Conservation (phyloP, 768 basidiomycete species). For the Trametes coccinea region DNA sequence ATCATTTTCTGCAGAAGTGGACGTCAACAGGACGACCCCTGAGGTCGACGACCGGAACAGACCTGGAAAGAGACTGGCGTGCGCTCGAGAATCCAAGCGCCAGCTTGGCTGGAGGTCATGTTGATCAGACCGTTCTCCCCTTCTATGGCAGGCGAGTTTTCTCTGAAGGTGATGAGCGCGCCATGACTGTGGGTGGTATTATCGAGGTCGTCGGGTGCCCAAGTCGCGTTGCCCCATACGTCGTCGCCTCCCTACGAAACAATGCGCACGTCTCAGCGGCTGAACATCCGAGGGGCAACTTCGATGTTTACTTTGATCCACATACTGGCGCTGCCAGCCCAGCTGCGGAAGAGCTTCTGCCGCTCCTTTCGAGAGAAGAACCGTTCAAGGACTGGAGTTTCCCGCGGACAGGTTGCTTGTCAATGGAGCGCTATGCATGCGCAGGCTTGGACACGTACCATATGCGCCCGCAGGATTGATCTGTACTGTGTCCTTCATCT, state of each 20-base stretch:
- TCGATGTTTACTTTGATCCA: constrained; percentile 74
- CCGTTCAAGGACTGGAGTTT: constrained; percentile 65
- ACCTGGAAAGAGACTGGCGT: constrained; percentile 85
- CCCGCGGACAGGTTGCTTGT: too few species aligned
- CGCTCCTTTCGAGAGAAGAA: constrained; percentile 93
- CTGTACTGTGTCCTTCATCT: constrained; percentile 93
- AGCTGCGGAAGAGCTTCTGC: constrained; percentile 86
- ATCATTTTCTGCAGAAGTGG: constrained; percentile 66
- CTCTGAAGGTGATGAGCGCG: constrained; percentile 79
- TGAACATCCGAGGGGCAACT: not conserved
- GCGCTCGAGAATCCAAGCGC: constrained; percentile 77
- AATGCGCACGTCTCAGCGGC: not conserved
- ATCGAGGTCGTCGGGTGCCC: constrained; percentile 77
- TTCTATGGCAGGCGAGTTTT: constrained; percentile 20
- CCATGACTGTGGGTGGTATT: constrained; percentile 68
- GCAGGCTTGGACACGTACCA: constrained; percentile 40
- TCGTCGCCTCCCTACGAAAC: constrained; percentile 67
- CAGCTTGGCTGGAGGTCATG: constrained; percentile 77
- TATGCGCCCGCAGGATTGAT: constrained; percentile 81
- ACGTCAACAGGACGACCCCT: not conserved
- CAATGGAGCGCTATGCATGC: too few species aligned
- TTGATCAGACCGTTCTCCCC: constrained; percentile 43
- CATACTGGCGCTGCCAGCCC: constrained; percentile 93
- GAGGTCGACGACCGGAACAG: not conserved
- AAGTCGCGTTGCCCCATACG: constrained; percentile 77